Evolutionary conservation across 345 rosid genomes (phyloP).

Genomic region (Heritiera littoralis): DNA sequence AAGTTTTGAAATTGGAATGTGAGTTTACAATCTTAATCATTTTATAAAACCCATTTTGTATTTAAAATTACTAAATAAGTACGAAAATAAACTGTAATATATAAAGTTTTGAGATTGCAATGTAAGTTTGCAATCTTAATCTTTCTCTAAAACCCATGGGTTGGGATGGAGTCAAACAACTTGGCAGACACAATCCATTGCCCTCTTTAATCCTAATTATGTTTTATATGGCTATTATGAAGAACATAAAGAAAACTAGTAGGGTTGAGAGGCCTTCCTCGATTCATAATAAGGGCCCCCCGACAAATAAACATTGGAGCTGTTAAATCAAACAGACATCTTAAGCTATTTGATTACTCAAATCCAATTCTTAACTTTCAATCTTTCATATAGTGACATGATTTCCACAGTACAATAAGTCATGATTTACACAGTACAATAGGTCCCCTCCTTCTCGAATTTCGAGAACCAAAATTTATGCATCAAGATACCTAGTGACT

Average conservation of each 20-base stretch:
- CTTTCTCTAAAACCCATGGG: background rate
- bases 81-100: background rate
- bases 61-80: too few relatives aligned
- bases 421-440: background rate
- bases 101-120: background rate
- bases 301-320: slow-evolving; percentile 16
- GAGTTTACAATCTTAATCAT: too few relatives aligned
- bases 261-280: background rate
- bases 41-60: too few relatives aligned
- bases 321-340: slow-evolving; percentile 12
- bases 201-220: background rate
- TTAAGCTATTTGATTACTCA: background rate
- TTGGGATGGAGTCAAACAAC: slow-evolving; percentile 2
- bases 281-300: background rate
- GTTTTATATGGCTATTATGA: background rate
- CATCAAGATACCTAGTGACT: slow-evolving; percentile 15
- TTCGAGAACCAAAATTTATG: slow-evolving; percentile 14
- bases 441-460: slow-evolving; percentile 11
- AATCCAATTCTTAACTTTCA: slow-evolving; percentile 22
- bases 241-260: background rate
- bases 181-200: slow-evolving; percentile 5
- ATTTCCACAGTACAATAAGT: background rate
- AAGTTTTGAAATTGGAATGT: too few relatives aligned
- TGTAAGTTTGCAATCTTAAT: background rate
- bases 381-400: slow-evolving; percentile 27